Evolutionary conservation across 352 stramenopile species (phyloP), one percentile per base, ranked within the genome.

Genomic region (Aphanomyces invadans): DNA sequence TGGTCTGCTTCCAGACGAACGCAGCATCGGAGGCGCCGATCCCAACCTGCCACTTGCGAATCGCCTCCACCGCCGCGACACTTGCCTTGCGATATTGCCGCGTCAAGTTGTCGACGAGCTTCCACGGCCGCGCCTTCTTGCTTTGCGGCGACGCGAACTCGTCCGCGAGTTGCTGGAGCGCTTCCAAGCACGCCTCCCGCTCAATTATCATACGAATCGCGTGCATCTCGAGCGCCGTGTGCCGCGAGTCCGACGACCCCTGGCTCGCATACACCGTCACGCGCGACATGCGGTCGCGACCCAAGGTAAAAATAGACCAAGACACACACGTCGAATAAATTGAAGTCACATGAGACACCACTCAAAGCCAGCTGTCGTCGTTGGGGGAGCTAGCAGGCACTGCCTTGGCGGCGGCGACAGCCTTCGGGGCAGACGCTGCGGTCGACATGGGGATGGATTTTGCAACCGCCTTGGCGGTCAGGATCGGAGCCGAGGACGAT

Each of bases 161-260:
- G 88, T 63, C 19, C 49, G 60, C 38, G 11, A 90, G 59, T 62
- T 90, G 81, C 36, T 83, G 59, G 15, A 93, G 66, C 2, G 84
- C 79, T 66, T 93, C 84, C 42, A 93, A 55, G 52, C 84, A 93
- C 15, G 82, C 82, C 55, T 93, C 84, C 2, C 84, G 80, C 72
- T 92, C 84, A 1, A 90, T 82, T 44, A 92, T 89, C 72, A 81
- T 86, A 49, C 79, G 81, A 54, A 90, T 76, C 49, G 90, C 80
- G 17, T 78, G 76, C 33, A 90, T 56, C 36, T 92, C 80, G 1
- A 70, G 31, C 5, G 60, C 49, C 44, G 48, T 45, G 36, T 42
- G 36, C 23, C 28, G 38, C 11, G 60, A n/a, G 11, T 32, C 25
- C 2, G 31, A 26, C 21, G 31, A 15, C 10, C 33, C n/a, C n/a